Conservation (phyloP, 2,329 filamentous ascomycete genomes). For the Coleophoma crateriformis region DNA sequence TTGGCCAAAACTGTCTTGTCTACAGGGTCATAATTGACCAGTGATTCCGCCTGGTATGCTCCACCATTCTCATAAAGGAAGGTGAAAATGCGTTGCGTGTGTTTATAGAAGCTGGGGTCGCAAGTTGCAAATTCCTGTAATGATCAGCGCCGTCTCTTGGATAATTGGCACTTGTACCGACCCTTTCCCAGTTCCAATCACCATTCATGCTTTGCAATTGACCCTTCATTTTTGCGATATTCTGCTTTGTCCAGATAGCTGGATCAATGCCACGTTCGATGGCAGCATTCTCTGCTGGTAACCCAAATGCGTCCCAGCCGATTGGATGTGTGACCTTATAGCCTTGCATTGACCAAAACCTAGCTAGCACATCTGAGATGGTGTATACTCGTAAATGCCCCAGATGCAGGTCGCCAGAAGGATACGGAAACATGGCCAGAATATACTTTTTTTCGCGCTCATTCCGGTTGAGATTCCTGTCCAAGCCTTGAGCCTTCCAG, state of each 20-base stretch:
- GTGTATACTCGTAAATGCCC: conserved; percentile 87
- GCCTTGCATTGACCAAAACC: conserved; percentile 71
- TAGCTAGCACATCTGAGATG: conserved; percentile 78
- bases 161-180: conserved; percentile 38
- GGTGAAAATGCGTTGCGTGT: conserved; percentile 82
- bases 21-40: conserved; percentile 87
- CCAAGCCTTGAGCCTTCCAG: neutral
- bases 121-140: conserved; percentile 76
- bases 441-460: conserved; percentile 53
- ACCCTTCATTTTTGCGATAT: conserved; percentile 80
- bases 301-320: conserved; percentile 89
- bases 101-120: conserved; percentile 80
- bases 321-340: conserved; percentile 78
- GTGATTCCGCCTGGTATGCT: conserved; percentile 75
- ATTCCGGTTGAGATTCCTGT: neutral
- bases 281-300: conserved; percentile 88
- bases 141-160: conserved; percentile 8
- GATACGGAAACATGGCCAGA: conserved; percentile 90
- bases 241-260: conserved; percentile 70
- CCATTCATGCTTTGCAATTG: conserved; percentile 77
- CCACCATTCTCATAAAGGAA: conserved; percentile 68
- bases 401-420: conserved; percentile 79
- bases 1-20: conserved; percentile 88
- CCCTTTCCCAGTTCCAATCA: conserved; percentile 76
- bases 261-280: conserved; percentile 77